These are phyloP conservation scores for Lentinus tigrinus DNA, from an alignment of 768 basidiomycete genomes.

Conservation along the genomic window DNA sequence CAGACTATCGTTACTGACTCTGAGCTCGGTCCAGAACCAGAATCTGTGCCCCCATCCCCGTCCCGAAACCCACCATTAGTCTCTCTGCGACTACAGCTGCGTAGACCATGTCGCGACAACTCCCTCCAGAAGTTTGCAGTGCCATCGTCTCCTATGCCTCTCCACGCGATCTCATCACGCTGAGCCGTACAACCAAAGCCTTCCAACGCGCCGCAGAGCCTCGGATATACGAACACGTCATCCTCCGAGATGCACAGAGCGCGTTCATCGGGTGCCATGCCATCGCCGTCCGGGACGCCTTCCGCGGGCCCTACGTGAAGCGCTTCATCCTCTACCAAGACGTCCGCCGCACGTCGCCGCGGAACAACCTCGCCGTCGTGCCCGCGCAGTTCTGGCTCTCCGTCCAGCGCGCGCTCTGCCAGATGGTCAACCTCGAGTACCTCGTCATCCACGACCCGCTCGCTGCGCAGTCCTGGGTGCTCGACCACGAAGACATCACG, in stretches of 20 bases:
- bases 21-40: too few relatives aligned
- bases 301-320: slow-evolving; percentile 41
- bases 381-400: slow-evolving; percentile 42
- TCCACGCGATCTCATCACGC: slow-evolving; percentile 38
- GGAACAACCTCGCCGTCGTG: slow-evolving; percentile 15
- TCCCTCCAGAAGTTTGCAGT: slow-evolving; percentile 44
- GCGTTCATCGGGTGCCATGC: slow-evolving; percentile 39
- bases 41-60: too few relatives aligned
- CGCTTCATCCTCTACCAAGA: slow-evolving; percentile 43
- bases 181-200: slow-evolving; percentile 46
- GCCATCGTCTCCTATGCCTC: slow-evolving; percentile 39
- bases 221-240: slow-evolving; percentile 42
- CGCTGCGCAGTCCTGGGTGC: slow-evolving; percentile 43
- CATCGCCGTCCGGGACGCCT: slow-evolving; percentile 32
- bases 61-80: too few relatives aligned
- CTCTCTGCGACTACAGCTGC: too few relatives aligned
- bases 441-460: slow-evolving; percentile 43
- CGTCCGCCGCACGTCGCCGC: slow-evolving; percentile 25
- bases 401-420: slow-evolving; percentile 42
- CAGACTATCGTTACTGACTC: too few relatives aligned
- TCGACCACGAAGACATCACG: slow-evolving; percentile 36
- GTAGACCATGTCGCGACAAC: not conserved
- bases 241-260: slow-evolving; percentile 36
- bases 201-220: slow-evolving; percentile 49
- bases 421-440: slow-evolving; percentile 43